phyloP scores from a whole-genome alignment of 768 basidiomycete species.

The Trametes cinnabarina region DNA sequence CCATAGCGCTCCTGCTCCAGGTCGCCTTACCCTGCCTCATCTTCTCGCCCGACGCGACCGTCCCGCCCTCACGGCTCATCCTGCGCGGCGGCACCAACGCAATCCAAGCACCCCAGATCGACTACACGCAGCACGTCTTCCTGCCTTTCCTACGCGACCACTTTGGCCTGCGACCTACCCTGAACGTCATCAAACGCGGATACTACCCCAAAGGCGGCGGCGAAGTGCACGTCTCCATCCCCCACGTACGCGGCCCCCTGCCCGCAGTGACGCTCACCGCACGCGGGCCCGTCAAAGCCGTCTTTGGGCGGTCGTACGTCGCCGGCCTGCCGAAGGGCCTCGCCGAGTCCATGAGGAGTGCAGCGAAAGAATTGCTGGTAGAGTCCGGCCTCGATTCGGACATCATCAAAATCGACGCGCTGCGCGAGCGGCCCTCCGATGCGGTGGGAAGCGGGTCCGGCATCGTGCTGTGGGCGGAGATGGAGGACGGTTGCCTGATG shows the following conservation, averaged over 20 bases:
- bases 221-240: conserved; percentile 44
- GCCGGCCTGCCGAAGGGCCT: conserved; percentile 59
- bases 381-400: conserved; percentile 34
- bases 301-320: conserved; percentile 63
- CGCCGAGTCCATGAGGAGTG: conserved; percentile 54
- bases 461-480: conserved; percentile 73
- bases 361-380: conserved; percentile 47
- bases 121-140: conserved; percentile 62
- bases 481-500: conserved; percentile 62
- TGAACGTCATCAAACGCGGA: conserved; percentile 57
- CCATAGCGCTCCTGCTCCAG: conserved; percentile 70
- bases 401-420: conserved; percentile 28
- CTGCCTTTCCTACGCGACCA: conserved; percentile 65
- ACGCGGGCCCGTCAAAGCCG: conserved; percentile 49
- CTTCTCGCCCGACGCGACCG: conserved; percentile 39
- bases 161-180: conserved; percentile 43
- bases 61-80: conserved; percentile 44
- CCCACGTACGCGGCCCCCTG: conserved; percentile 40
- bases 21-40: conserved; percentile 67
- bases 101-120: conserved; percentile 67
- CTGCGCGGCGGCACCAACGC: conserved; percentile 77
- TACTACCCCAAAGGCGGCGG: conserved; percentile 78
- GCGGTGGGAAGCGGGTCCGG: conserved; percentile 65
- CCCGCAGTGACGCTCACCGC: conserved; percentile 49
- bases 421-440: conserved; percentile 26